Evolutionary conservation across 805 yeast species (phyloP), one percentile per base, ranked within the genome.

Genomic region (Nakazawaea sp.): DNA sequence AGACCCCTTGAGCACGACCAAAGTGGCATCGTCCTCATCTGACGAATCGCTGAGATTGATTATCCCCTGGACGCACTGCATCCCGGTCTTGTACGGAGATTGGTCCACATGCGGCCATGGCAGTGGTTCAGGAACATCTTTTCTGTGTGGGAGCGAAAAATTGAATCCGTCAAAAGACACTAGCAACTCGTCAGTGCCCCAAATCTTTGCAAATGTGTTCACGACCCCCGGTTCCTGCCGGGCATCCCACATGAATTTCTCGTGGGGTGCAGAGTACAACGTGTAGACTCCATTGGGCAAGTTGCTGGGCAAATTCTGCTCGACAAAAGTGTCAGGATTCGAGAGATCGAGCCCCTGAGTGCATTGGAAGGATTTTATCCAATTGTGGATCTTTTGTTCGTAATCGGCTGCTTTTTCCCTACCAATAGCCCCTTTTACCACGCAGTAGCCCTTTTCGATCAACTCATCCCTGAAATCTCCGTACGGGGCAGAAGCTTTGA

Each of bases 51-150:
- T 50, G 23, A 55, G 37, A 24, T 48, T 49, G n/a, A 56, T 53
- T 36, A 59, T 55, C 29, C 64, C 62, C 43, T 59, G 62, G 16
- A 51, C 49, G 47, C 64, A 58, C 10, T 47, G 44, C 16, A 58
- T 36, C 4, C 59, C 58, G 3, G 39, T 28, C 31, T 56, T 54
- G 40, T 37, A 51, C 4, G 62, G 62, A 16, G 56, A 48, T 38
- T 57, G 62, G 38, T 59, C 62, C 18, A 59, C 51, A 47, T 59
- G 64, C 15, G 53, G 59, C 64, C 64, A 59, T 10, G 49, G 40
- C 4, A 16, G 38, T 8, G 36, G 13, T 6, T 30, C 29, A 11
- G 38, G 38, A 29, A 41, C 42, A 33, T 49, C 46, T 20, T 38
- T 36, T 33, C 43, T 47, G 21, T 35, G 50, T 4, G 62, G 64